These are phyloP conservation scores for Aplosporella prunicola DNA, from an alignment of 2,329 filamentous ascomycete species.

Conservation along the genomic window DNA sequence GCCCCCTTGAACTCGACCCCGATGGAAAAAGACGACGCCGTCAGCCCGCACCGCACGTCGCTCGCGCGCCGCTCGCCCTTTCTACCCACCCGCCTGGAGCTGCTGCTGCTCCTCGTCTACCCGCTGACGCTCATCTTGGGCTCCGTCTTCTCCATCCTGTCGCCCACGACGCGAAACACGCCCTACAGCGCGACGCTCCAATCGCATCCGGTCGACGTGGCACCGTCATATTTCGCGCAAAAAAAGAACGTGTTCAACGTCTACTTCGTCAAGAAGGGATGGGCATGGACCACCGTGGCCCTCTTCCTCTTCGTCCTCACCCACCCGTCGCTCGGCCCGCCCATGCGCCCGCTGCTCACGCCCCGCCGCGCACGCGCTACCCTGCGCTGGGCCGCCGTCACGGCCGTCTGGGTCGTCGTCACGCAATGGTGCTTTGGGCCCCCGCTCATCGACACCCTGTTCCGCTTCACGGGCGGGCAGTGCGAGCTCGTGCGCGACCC, in stretches of 20 bases:
- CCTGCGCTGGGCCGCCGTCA: constrained; percentile 62
- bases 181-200: constrained; percentile 55
- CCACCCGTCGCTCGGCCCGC: constrained; percentile 50
- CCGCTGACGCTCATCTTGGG: constrained; percentile 71
- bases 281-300: constrained; percentile 77
- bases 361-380: constrained; percentile 47
- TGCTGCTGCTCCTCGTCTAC: constrained; percentile 58
- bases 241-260: constrained; percentile 90
- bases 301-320: constrained; percentile 61
- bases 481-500: constrained; percentile 55
- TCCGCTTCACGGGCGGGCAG: constrained; percentile 76
- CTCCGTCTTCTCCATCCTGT: constrained; percentile 68
- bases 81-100: constrained; percentile 61
- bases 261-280: constrained; percentile 90
- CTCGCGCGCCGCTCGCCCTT: constrained; percentile 43
- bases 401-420: constrained; percentile 69
- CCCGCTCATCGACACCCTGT: constrained; percentile 79
- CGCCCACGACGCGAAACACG: constrained; percentile 55
- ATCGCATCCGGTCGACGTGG: constrained; percentile 48
- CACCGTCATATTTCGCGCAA: constrained; percentile 82
- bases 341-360: constrained; percentile 30
- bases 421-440: constrained; percentile 98
- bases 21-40: constrained; percentile 1
- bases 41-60: constrained; percentile 14
- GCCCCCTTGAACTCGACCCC: not conserved